Base-by-base conservation (phyloP, 257 asterid species). In the Nicotiana sylvestris region DNA sequence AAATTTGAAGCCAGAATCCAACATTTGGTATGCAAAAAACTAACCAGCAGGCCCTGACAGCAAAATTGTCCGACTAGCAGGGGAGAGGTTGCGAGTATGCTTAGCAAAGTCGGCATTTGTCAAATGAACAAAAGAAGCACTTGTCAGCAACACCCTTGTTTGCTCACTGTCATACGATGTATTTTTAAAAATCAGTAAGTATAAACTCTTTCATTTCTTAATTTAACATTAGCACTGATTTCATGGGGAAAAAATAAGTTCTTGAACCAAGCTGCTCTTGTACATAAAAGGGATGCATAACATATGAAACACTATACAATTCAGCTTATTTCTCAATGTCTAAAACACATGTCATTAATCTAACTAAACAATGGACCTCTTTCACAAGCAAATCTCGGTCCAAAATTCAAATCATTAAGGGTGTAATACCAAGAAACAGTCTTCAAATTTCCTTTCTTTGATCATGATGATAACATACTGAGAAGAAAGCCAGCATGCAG, bases 41-140 rank as follows among this genome's bases (percentile, higher is more conserved):
- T 17, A 77, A 94, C 97, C 98, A 68, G 92, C 91, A 30, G 97
- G 93, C 55, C 98, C 98, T 79, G 98, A 94, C 65, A 94, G 92
- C 90, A 93, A 87, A 68, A 94, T 92, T 85, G 94, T 88, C 82
- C 91, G 92, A 85, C 97, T 93, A 53, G 97, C 98, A 29, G 97
- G 97, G 77, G 98, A 85, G n/a, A 94, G 95, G 21, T 93, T 94
- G 77, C 97, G 86, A 13, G 92, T 92, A 86, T 93, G 93, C 86
- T 87, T 89, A 80, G 86, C 84, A 80, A 88, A 81, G 76, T 90
- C 93, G 10, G 82, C 86, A 82, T 87, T 86, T 84, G 86, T 92
- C 90, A 94, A 87, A 86, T 91, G 92, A 81, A 93, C 89, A 92
- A 88, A 94, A 64, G 97, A 93, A 37, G 97, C 97, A 87, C 91